A percentile compares a stretch with the other conserved stretches of the same genome.
phyloP scores from a whole-genome alignment of 2,329 filamentous ascomycete species.

The Clarireedia paspali region DNA sequence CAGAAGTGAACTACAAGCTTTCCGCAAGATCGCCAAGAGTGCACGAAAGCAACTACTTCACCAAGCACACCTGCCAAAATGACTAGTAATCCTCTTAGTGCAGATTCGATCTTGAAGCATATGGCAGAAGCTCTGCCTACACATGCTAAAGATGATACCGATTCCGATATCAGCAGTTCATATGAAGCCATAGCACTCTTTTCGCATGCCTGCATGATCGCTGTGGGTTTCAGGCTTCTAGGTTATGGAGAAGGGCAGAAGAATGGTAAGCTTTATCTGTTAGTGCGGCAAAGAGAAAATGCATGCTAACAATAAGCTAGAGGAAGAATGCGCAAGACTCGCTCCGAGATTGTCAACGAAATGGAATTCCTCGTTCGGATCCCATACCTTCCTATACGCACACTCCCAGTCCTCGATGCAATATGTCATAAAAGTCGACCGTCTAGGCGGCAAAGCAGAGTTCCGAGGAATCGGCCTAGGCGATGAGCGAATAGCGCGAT shows the following conservation, averaged over 20 bases:
- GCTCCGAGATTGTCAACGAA: constrained; percentile 59
- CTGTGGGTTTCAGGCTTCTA: constrained; percentile 71
- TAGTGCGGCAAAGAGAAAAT: too few relatives aligned
- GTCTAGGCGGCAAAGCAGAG: constrained; percentile 77
- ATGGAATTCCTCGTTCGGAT: constrained; percentile 71
- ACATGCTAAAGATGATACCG: constrained; percentile 43
- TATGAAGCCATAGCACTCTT: constrained; percentile 82
- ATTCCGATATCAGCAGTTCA: constrained; percentile 58
- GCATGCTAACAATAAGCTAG: constrained; percentile 29
- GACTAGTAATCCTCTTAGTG: constrained; percentile 33
- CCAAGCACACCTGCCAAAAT: constrained; percentile 15
- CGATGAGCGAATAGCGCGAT: constrained; percentile 71
- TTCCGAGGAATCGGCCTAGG: constrained; percentile 71
- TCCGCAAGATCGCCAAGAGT: too few relatives aligned
- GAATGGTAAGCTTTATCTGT: constrained; percentile 44
- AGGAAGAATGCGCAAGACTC: constrained; percentile 48
- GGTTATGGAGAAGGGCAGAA: constrained; percentile 79
- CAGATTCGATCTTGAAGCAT: constrained; percentile 41
- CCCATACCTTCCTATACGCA: constrained; percentile 77
- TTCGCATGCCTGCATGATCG: constrained; percentile 73
- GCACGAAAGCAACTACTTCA: neutral
- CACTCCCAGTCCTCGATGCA: constrained; percentile 80
- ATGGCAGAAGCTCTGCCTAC: constrained; percentile 55
- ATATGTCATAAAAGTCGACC: constrained; percentile 74
- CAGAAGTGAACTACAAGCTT: neutral